Evolutionary conservation across 2,329 filamentous ascomycete genomes (phyloP), one percentile per base, ranked within the genome.

Genomic region (Drechslerella dactyloides): DNA sequence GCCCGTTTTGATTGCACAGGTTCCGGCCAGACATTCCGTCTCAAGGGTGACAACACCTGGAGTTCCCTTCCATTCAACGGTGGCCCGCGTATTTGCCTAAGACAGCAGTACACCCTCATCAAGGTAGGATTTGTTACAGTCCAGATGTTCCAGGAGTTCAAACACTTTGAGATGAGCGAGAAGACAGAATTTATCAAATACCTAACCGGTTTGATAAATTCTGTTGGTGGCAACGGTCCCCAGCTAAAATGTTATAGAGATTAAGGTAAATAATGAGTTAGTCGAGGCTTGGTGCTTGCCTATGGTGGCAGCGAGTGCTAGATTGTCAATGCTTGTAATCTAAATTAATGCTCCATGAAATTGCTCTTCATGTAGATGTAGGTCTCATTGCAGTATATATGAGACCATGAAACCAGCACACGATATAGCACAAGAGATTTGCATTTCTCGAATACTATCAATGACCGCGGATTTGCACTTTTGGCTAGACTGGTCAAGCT

Each of bases 1-100:
- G 3, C 21, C 35, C 17, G 37, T 24, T 40, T n/a, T 23, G n/a
- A n/a, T 37, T 27, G 17, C 48, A 24, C 24, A 73, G 63, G 63
- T 63, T 68, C 53, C 64, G 70, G 19, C 64, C 64, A 24, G 64
- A 74, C 65, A 35, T 44, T 57, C n/a, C 58, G 58, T 10, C 65
- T 57, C 42, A 65, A 54, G 17, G 65, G 48, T 53, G 65, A 42
- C 17, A 37, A 50, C 27, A 62, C 61, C 30, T 73, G 65, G 27
- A 80, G 80, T 50, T 83, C 81, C 69, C 60, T 83, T 1, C 80
- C 81, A 0, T 83, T 83, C 66, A 81, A 81, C 35, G 81, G 80
- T 5, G 82, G 82, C 0, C 81, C 81, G 1, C 78, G 81, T 10
- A 81, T 81, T 48, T 83, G 82, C 66, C 75, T 81, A n/a, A 80